Percentiles rank a stretch among this genome's conserved stretches.
These are phyloP conservation scores for Emmonsiellopsis sp. DNA, from an alignment of 2,329 filamentous ascomycete species.

Conservation along the genomic window DNA sequence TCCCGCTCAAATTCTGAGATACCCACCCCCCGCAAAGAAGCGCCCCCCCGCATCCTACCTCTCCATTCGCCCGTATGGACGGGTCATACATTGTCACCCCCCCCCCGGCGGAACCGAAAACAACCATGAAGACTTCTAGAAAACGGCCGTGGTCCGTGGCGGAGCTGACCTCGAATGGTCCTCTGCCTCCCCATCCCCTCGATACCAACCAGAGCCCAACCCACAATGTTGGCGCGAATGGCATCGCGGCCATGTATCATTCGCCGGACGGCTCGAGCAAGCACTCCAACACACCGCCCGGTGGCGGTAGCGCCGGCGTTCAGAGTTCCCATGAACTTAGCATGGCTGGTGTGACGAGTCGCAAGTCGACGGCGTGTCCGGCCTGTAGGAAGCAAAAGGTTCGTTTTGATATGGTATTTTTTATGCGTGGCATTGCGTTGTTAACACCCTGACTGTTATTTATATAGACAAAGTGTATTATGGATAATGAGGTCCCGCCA, in stretches of 20 bases:
- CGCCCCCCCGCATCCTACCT: no score
- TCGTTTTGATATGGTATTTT: background rate
- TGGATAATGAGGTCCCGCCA: constrained; percentile 8
- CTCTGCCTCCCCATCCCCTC: background rate
- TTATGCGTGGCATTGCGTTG: background rate
- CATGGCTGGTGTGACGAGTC: constrained; percentile 15
- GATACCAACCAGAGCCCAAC: background rate
- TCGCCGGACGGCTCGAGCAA: constrained; percentile 6
- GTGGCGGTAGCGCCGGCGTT: background rate
- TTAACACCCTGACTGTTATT: background rate
- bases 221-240: background rate
- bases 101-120: background rate
- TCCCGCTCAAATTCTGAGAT: no score
- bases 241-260: constrained; percentile 1
- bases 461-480: constrained; percentile 9
- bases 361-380: constrained; percentile 38
- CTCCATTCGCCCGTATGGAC: no score
- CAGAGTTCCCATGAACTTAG: constrained; percentile 2
- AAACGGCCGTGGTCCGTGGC: constrained; percentile 7
- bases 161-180: constrained; percentile 4
- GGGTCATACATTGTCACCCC: no score
- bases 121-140: constrained; percentile 5
- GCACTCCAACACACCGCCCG: constrained; percentile 3
- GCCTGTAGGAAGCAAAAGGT: constrained; percentile 44
- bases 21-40: background rate